These are phyloP conservation scores for Apiotrichum brassicae DNA, from an alignment of 1,284 basidiomycete genomes.

Conservation along the genomic window DNA sequence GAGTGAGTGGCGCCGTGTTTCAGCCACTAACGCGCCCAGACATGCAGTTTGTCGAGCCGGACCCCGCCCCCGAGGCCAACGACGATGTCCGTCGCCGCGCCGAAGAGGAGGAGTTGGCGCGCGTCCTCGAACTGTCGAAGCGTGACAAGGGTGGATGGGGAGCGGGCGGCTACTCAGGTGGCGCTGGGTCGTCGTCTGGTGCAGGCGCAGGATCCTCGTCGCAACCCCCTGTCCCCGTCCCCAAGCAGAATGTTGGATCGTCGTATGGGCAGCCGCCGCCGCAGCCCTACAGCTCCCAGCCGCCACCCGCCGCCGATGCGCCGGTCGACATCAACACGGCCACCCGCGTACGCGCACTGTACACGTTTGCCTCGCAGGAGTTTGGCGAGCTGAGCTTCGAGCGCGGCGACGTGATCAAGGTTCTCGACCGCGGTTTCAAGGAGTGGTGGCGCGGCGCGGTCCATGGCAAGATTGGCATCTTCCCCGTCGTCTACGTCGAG, in stretches of 20 bases:
- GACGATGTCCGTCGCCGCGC: constrained; percentile 65
- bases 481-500: constrained; percentile 97
- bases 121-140: constrained; percentile 80
- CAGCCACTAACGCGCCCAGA: constrained; percentile 19
- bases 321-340: constrained; percentile 50
- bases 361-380: constrained; percentile 83
- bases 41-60: constrained; percentile 56
- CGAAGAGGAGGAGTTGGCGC: constrained; percentile 88
- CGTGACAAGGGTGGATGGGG: constrained; percentile 68
- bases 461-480: constrained; percentile 89
- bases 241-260: not conserved
- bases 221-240: constrained; percentile 11
- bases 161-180: constrained; percentile 35
- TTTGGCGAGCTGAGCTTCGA: constrained; percentile 87
- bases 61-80: constrained; percentile 47
- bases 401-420: constrained; percentile 91
- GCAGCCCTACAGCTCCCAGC: constrained; percentile 24
- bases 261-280: constrained; percentile 2
- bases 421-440: constrained; percentile 89
- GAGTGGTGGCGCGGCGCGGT: constrained; percentile 98
- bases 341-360: constrained; percentile 81
- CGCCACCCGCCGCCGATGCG: constrained; percentile 29
- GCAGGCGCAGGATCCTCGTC: constrained; percentile 46
- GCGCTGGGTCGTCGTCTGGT: constrained; percentile 10
- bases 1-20: constrained; percentile 52